phyloP scores from a whole-genome alignment of 2,329 filamentous ascomycete genomes.

The Dichotomopilus funicola region DNA sequence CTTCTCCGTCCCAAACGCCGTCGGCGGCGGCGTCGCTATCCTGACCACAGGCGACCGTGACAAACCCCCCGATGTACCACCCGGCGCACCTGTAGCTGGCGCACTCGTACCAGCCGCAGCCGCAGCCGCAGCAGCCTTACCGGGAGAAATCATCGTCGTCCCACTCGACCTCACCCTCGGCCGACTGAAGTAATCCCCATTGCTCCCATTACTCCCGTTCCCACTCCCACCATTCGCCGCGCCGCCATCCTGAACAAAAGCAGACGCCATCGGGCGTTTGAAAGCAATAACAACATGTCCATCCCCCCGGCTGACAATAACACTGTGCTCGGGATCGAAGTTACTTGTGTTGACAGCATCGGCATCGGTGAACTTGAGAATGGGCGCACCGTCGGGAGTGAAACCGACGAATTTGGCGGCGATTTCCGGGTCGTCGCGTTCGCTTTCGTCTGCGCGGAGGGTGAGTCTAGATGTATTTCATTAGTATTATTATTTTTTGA shows the following conservation, averaged over 20 bases:
- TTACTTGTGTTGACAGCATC: slow-evolving; percentile 19
- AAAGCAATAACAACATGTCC: slow-evolving; percentile 36
- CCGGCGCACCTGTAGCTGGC: no score
- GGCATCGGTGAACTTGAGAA: slow-evolving; percentile 37
- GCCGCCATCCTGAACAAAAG: slow-evolving; percentile 2
- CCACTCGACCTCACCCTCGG: no score
- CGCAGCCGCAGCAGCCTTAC: no score
- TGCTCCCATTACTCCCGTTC: background rate
- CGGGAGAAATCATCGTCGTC: no score
- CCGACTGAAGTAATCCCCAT: no score
- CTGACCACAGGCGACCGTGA: slow-evolving; percentile 15
- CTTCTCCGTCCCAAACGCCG: background rate
- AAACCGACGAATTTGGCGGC: slow-evolving; percentile 37
- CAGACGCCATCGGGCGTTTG: slow-evolving; percentile 23
- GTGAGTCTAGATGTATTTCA: slow-evolving; percentile 13
- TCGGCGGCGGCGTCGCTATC: slow-evolving; percentile 13
- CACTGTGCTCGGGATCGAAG: slow-evolving; percentile 27
- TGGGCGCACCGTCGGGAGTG: slow-evolving; percentile 40
- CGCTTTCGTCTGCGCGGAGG: slow-evolving; percentile 27
- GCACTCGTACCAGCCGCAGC: no score
- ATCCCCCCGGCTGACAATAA: slow-evolving; percentile 33
- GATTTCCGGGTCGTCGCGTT: slow-evolving; percentile 27
- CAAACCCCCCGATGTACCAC: no score
- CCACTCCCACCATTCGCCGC: background rate
- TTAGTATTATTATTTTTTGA: slow-evolving; percentile 4